These are phyloP conservation scores for Eucalyptus tenuipes DNA, from an alignment of 345 rosid species.

Conservation along the genomic window DNA sequence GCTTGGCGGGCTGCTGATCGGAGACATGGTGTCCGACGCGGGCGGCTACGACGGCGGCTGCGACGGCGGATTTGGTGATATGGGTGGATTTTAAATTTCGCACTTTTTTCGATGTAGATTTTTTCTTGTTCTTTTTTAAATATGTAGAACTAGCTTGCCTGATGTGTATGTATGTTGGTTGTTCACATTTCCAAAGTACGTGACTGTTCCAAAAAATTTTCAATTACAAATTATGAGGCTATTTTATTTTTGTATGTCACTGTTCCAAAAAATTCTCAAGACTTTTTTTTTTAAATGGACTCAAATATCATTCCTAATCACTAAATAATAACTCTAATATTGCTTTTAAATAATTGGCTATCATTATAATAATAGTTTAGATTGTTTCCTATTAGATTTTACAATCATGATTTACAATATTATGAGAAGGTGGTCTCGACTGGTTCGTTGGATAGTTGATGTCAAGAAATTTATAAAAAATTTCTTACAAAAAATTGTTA, in stretches of 20 bases:
- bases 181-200: not conserved
- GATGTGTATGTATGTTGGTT: not conserved
- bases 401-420: not conserved
- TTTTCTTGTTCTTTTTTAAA: no score
- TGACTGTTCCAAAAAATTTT: not conserved
- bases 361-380: not conserved
- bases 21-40: slow-evolving; percentile 58
- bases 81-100: slow-evolving; percentile 9
- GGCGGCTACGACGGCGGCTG: slow-evolving; percentile 11
- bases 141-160: not conserved
- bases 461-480: not conserved
- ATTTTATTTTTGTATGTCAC: no score
- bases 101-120: not conserved
- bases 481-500: fast-evolving
- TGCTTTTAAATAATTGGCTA: no score
- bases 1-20: slow-evolving; percentile 61
- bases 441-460: not conserved
- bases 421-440: not conserved
- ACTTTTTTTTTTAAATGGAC: no score
- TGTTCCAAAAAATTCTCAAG: not conserved
- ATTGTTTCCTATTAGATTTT: not conserved
- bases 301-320: not conserved
- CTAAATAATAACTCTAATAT: not conserved
- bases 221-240: no score
- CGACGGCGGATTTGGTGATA: slow-evolving; percentile 18